Conservation (phyloP, 2,329 filamentous ascomycete genomes). For the Aureobasidium sp. region DNA sequence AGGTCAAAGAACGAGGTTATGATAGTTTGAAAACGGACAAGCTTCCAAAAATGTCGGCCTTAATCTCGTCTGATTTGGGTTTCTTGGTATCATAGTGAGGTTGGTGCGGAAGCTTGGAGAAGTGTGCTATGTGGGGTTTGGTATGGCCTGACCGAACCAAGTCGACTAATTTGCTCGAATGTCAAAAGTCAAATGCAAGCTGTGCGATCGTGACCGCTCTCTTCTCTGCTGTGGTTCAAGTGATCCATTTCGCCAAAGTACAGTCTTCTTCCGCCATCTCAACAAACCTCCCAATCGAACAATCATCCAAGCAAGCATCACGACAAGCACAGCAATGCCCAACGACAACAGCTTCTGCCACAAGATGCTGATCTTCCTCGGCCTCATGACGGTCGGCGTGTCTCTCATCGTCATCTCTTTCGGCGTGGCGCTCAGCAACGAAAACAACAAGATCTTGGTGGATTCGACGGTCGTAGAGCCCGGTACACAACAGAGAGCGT, state of each 20-base stretch:
- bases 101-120: not conserved
- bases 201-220: not conserved
- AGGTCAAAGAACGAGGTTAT: not conserved
- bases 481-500: not conserved
- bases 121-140: not conserved
- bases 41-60: not conserved
- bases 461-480: not conserved
- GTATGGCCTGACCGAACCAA: not conserved
- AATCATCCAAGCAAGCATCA: not conserved
- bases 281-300: not conserved
- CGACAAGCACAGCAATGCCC: not conserved
- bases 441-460: not conserved
- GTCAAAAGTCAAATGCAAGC: not conserved
- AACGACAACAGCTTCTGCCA: not conserved
- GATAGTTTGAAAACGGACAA: not conserved
- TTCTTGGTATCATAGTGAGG: not conserved
- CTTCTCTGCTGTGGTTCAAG: not conserved
- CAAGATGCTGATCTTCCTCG: not conserved
- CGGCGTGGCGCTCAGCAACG: not conserved
- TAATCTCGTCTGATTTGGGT: not conserved
- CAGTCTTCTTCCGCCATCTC: not conserved
- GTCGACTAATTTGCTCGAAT: not conserved
- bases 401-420: not conserved
- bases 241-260: not conserved
- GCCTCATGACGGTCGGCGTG: not conserved